Conservation (phyloP, 208 protist species). For the Wallacemonas sp. region DNA sequence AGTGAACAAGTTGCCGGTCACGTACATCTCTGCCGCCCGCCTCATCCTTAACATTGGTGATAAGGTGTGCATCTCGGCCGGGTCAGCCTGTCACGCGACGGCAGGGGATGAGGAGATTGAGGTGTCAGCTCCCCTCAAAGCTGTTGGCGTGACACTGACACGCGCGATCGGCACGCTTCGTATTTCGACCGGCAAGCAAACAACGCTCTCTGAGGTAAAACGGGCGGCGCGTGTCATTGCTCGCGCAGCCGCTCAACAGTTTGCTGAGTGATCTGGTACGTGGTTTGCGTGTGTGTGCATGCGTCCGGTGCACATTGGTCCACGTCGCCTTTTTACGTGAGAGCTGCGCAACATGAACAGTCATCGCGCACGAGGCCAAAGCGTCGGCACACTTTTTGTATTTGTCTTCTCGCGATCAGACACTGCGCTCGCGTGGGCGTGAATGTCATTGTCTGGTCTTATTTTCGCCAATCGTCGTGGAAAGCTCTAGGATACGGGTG, state of each 20-base stretch:
- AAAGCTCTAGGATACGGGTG: too few species aligned
- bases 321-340: too few species aligned
- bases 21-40: conserved; percentile 73
- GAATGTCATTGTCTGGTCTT: too few species aligned
- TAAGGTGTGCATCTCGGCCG: conserved; percentile 81
- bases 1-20: conserved; percentile 19
- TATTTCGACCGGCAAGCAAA: conserved; percentile 65
- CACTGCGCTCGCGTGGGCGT: too few species aligned
- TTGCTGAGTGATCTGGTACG: conserved; percentile 61
- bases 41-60: conserved; percentile 64
- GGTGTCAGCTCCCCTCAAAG: conserved; percentile 67
- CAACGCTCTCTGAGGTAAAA: conserved; percentile 64
- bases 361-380: too few species aligned
- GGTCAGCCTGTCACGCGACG: conserved; percentile 81
- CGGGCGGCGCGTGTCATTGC: conserved; percentile 74
- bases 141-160: conserved; percentile 47
- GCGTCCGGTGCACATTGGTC: too few species aligned
- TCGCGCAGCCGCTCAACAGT: conserved; percentile 69
- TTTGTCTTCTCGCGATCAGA: too few species aligned
- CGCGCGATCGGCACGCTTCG: conserved; percentile 76
- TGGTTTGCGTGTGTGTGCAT: too few species aligned
- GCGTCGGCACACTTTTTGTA: too few species aligned
- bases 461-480: too few species aligned
- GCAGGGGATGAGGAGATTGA: conserved; percentile 38
- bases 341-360: too few species aligned